A percentile compares a stretch with the other conserved stretches of the same genome.
Evolutionary conservation across 495 filamentous ascomycete genomes (phyloP).

Genomic region (Aspergillus sparsus): DNA sequence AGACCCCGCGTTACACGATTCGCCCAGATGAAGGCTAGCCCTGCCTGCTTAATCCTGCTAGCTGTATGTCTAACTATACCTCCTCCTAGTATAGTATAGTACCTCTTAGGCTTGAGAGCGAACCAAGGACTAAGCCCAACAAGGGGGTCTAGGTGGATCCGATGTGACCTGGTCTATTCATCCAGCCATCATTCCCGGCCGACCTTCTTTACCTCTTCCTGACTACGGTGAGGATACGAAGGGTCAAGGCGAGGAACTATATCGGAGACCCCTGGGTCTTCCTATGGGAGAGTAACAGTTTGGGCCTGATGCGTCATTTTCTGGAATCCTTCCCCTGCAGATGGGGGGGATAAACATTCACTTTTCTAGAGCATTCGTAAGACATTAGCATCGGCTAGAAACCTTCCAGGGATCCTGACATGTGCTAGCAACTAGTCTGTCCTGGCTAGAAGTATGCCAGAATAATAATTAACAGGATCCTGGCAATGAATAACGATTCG

Average conservation of each 20-base stretch:
- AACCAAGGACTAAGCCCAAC: constrained; percentile 3
- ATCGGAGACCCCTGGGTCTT: background rate
- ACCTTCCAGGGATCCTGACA: background rate
- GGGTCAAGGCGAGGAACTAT: background rate
- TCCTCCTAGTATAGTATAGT: background rate
- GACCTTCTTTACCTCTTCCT: background rate
- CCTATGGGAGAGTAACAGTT: background rate
- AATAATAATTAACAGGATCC: background rate
- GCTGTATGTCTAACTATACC: background rate
- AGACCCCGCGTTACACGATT: constrained; percentile 2
- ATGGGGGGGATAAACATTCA: background rate
- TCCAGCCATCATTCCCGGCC: background rate
- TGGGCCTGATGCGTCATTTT: constrained; percentile 17
- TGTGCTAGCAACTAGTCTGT: constrained; percentile 4
- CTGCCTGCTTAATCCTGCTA: background rate
- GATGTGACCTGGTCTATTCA: background rate
- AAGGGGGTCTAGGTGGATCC: background rate
- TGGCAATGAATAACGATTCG: constrained; percentile 10
- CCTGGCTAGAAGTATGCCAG: background rate
- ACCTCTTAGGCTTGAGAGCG: background rate
- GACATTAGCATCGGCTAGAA: constrained; percentile 1
- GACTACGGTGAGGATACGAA: background rate
- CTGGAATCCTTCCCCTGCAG: constrained; percentile 19
- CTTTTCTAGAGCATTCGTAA: background rate
- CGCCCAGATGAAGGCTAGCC: background rate